Percentiles rank a stretch among this genome's conserved stretches.
These are phyloP conservation scores for Phaeosphaeria sp. DNA, from an alignment of 2,329 filamentous ascomycete species.

Conservation along the genomic window DNA sequence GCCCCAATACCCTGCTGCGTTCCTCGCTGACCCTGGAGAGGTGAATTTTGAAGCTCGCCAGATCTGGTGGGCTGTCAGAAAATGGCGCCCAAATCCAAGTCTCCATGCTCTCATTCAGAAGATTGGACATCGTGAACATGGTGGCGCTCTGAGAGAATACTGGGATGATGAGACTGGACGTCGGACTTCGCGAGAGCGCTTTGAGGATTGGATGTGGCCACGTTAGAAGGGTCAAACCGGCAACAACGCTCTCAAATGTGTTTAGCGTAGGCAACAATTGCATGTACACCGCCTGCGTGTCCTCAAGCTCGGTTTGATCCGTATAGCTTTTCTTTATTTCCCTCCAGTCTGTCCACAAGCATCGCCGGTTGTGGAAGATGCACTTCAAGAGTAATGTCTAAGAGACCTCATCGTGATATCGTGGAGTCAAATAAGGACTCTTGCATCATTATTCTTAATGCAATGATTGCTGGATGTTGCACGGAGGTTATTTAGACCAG, in stretches of 20 bases:
- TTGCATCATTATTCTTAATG: not conserved
- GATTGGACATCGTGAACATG: conserved; percentile 4
- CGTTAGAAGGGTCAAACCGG: not conserved
- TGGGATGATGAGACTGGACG: conserved; percentile 3
- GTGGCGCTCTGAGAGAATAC: not conserved
- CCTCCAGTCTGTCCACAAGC: no score
- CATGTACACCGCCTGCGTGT: no score
- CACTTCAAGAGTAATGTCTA: no score
- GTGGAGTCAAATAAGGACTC: not conserved
- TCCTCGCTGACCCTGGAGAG: not conserved
- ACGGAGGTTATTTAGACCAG: not conserved
- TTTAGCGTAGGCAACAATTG: no score
- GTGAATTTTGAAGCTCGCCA: not conserved
- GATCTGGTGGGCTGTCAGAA: conserved; percentile 11
- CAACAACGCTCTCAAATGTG: no score
- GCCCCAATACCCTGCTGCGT: not conserved
- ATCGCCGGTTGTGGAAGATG: no score
- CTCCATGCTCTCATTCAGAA: conserved; percentile 11
- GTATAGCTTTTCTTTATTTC: no score
- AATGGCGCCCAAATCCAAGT: conserved; percentile 14
- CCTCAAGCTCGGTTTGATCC: no score
- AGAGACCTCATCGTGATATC: not conserved
- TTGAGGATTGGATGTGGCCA: not conserved
- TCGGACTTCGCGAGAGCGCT: not conserved
- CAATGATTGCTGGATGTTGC: not conserved